phyloP scores from a whole-genome alignment of 176 grass and related monocot genomes.

The barley (Hordeum vulgare) region DNA sequence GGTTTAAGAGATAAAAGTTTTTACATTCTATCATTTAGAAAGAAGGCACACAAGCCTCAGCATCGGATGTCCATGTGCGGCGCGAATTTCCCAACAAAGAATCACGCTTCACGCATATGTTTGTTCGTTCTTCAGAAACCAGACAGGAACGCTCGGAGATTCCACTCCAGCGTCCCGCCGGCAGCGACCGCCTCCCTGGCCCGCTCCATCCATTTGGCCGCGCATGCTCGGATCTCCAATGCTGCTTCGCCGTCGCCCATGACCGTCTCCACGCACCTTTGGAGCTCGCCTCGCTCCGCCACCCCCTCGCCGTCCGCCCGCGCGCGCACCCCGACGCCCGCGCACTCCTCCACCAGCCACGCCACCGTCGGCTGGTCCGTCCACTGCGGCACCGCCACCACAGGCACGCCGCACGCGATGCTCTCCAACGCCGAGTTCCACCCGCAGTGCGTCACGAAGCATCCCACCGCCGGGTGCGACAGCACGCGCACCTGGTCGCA shows the following conservation, averaged over 20 bases:
- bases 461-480: slow-evolving; percentile 22
- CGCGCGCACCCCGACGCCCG: slow-evolving; percentile 1
- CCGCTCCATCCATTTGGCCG: background rate
- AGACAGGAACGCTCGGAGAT: background rate
- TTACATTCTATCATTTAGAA: too few relatives aligned
- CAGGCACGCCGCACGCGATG: background rate
- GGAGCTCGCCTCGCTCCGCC: background rate
- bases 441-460: slow-evolving; percentile 72
- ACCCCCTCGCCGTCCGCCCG: background rate
- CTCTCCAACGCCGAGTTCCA: slow-evolving; percentile 65
- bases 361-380: background rate
- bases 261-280: background rate
- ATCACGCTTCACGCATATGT: background rate
- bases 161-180: background rate
- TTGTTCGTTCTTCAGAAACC: background rate
- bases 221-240: background rate
- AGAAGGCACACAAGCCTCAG: too few relatives aligned
- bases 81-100: too few relatives aligned
- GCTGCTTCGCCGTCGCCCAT: background rate
- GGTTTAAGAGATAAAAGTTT: too few relatives aligned
- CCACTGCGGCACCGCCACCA: background rate
- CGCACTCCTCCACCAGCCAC: background rate
- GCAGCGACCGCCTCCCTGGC: background rate
- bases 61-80: too few relatives aligned
- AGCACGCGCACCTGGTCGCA: slow-evolving; percentile 50